Conservation (phyloP, 2,329 filamentous ascomycete genomes). For the Colletotrichum australisinense region DNA sequence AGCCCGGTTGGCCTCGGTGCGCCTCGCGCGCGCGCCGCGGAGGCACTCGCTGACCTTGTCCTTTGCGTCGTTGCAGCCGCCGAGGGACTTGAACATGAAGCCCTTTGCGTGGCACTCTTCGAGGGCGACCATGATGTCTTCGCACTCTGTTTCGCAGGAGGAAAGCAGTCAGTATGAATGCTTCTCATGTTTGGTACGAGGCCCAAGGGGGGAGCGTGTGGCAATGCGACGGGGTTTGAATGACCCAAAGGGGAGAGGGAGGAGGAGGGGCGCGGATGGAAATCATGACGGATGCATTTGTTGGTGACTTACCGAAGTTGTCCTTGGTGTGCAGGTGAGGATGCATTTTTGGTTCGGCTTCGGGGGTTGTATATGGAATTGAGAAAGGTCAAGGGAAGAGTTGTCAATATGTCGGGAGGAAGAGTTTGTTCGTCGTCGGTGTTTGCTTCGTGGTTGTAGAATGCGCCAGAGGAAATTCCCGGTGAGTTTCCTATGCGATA, state of each 20-base stretch:
- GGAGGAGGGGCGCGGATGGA: background rate
- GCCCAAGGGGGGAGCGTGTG: background rate
- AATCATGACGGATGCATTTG: background rate
- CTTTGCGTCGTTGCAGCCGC: constrained; percentile 91
- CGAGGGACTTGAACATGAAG: constrained; percentile 91
- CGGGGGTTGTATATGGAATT: background rate
- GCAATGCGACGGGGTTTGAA: background rate
- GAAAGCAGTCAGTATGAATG: background rate
- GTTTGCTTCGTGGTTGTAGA: background rate
- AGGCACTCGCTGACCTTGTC: constrained; percentile 87
- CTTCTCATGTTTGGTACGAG: background rate
- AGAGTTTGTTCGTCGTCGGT: background rate
- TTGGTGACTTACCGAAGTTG: constrained; percentile 74
- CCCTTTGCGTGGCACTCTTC: constrained; percentile 95
- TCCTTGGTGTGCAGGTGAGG: constrained; percentile 95
- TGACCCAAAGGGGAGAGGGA: constrained; percentile 4
- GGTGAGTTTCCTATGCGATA: constrained; percentile 11
- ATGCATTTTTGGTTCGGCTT: constrained; percentile 74
- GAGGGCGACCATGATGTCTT: constrained; percentile 91
- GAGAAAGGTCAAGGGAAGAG: background rate
- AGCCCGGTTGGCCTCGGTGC: constrained; percentile 80
- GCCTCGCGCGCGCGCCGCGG: constrained; percentile 81
- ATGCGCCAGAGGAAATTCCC: constrained; percentile 15
- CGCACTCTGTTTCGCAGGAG: constrained; percentile 76
- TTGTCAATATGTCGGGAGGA: background rate